Evolutionary conservation across 306 rosid genomes (phyloP), one percentile per base, ranked within the genome.

Genomic region (Adenanthera pavonina): DNA sequence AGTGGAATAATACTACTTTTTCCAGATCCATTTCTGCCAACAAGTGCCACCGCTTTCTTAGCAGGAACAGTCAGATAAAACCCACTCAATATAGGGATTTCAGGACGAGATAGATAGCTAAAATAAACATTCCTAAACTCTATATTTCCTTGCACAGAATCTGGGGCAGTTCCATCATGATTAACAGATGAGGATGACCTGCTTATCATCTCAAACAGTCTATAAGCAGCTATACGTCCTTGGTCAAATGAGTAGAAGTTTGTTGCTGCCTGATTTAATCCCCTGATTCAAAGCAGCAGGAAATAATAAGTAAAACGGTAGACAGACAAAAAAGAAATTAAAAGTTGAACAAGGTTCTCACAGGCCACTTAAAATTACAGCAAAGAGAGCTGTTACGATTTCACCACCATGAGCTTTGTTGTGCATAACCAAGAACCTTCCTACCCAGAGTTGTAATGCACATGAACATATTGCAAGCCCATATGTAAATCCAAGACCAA

Each of bases 401-500:
- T 93, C 97, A 85, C 99, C 99, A 66, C 99, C 99, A 46, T 96
- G 97, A 85, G 97, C 99, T 60, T 79, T 80, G 64, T 17, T 34
- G 40, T 70, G 78, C 10, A 82, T 49, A 81, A 96, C 90, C 86
- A 96, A 89, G 83, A 96, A 85, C 89, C 95, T 92, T 86, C 99
- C 99, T 84, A 96, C 95, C 99, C 99, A 96, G 80, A 96, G 90
- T 90, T 96, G 99, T 74, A 96, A 86, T 81, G 99, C 99, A 90
- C 99, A 96, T 44, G 99, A 96, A 88, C 99, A 96, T 78, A 96
- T 96, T 73, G 99, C 99, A 84, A 96, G 98, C 78, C 99, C 99
- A 86, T 96, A 96, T 0, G 99, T 96, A 88, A 96, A 96, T 83
- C 99, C 99, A 84, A 96, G 98, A 46, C 99, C 99, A 85, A 96